phyloP scores from a whole-genome alignment of 441 rosid genomes.

The Gossypium trilobum region DNA sequence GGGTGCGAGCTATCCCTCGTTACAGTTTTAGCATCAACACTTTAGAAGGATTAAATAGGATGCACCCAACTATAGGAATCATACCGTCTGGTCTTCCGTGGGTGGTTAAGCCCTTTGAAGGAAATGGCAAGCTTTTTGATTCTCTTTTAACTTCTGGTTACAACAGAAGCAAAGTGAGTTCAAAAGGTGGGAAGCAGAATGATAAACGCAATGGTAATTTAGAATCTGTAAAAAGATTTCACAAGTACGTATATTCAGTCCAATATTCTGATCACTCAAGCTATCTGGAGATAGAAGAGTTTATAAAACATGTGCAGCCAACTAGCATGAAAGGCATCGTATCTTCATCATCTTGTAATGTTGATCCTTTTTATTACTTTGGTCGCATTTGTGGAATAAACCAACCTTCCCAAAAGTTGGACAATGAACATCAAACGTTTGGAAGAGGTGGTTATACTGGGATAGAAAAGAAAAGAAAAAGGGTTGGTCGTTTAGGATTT shows the following conservation, averaged over 20 bases:
- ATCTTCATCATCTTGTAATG: conserved; percentile 48
- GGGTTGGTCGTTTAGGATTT: conserved; percentile 18
- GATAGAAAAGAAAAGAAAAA: conserved; percentile 23
- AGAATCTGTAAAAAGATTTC: conserved; percentile 33
- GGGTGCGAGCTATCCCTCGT: conserved; percentile 77
- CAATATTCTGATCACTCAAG: conserved; percentile 72
- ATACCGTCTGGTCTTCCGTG: conserved; percentile 89
- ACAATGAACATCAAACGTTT: conserved; percentile 17
- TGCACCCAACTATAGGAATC: conserved; percentile 66
- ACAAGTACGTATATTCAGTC: conserved; percentile 45
- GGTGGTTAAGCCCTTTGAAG: conserved; percentile 34
- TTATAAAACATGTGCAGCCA: conserved; percentile 54
- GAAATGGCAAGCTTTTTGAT: conserved; percentile 32
- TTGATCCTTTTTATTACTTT: conserved; percentile 55
- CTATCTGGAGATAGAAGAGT: conserved; percentile 54
- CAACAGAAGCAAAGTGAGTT: conserved; percentile 22
- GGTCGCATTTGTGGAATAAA: conserved; percentile 38
- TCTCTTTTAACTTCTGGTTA: conserved; percentile 27
- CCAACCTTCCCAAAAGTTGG: conserved; percentile 22
- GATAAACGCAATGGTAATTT: conserved; percentile 15
- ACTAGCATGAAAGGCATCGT: conserved; percentile 55
- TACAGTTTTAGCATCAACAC: conserved; percentile 66
- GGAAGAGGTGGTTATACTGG: conserved; percentile 4
- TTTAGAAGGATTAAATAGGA: conserved; percentile 44
- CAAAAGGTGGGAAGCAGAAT: conserved; percentile 6